Conservation (phyloP, 306 rosid genomes). For the Dryas drummondii region DNA sequence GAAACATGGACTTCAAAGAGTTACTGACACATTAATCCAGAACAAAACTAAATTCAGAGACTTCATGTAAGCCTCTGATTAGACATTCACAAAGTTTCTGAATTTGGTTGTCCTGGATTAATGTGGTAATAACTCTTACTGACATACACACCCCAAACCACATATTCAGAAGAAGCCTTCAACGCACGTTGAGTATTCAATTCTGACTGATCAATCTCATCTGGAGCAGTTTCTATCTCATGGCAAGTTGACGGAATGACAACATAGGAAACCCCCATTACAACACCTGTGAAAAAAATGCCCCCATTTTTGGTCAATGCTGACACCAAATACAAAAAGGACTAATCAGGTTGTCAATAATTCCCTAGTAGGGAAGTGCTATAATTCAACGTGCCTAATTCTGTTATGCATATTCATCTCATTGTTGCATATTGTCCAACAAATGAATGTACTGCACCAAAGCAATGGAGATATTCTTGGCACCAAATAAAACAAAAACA, state of each 20-base stretch:
- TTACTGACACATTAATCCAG: too few relatives aligned
- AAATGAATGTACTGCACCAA: too few relatives aligned
- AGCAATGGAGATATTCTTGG: too few relatives aligned
- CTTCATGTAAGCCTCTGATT: too few relatives aligned
- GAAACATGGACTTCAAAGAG: too few relatives aligned
- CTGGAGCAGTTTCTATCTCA: conserved; percentile 48
- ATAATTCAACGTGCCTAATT: background rate
- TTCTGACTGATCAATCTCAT: conserved; percentile 39
- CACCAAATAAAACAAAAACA: too few relatives aligned
- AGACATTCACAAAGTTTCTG: too few relatives aligned
- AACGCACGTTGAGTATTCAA: conserved; percentile 37
- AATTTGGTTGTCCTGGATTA: too few relatives aligned
- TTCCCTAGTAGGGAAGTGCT: conserved; percentile 17
- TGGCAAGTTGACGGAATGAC: conserved; percentile 49
- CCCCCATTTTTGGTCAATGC: background rate
- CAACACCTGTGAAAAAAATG: conserved; percentile 51
- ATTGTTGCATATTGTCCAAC: too few relatives aligned
- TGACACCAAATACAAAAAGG: background rate
- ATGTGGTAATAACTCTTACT: background rate
- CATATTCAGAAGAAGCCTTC: conserved; percentile 24
- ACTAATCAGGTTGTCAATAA: background rate
- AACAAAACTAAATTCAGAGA: too few relatives aligned
- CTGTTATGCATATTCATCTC: too few relatives aligned
- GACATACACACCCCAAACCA: background rate
- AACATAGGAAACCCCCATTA: conserved; percentile 64